phyloP scores from a whole-genome alignment of 768 basidiomycete genomes.

The Pholiota molesta region DNA sequence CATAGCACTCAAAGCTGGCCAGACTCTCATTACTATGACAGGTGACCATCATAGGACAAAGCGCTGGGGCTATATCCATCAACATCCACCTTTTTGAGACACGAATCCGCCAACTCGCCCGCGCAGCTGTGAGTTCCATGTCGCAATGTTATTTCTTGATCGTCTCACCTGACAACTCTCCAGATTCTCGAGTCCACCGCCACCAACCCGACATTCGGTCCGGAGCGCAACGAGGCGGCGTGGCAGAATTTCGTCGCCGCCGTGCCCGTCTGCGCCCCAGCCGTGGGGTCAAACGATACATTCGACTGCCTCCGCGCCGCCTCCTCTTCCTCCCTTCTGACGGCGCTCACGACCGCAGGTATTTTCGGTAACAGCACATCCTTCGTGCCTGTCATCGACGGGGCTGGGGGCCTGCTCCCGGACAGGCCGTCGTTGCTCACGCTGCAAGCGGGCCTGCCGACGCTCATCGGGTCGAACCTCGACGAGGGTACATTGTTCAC shows the following conservation, averaged over 20 bases:
- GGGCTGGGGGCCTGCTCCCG: slow-evolving; percentile 35
- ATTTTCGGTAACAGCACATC: neutral
- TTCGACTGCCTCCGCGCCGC: slow-evolving; percentile 33
- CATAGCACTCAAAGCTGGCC: neutral
- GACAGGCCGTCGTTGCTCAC: slow-evolving; percentile 37
- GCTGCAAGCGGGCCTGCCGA: slow-evolving; percentile 30
- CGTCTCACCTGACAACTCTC: too few species aligned
- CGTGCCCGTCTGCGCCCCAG: slow-evolving; percentile 30
- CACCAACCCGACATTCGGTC: slow-evolving; percentile 34
- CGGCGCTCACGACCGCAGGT: slow-evolving; percentile 10
- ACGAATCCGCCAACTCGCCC: slow-evolving; percentile 29
- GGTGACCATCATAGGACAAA: slow-evolving; percentile 56
- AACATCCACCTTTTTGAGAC: slow-evolving; percentile 37
- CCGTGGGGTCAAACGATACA: slow-evolving; percentile 24
- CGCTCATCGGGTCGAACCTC: slow-evolving; percentile 41
- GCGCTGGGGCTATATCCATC: slow-evolving; percentile 48
- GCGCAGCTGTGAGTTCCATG: slow-evolving; percentile 28
- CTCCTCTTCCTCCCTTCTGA: slow-evolving; percentile 4
- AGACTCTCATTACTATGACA: slow-evolving; percentile 10
- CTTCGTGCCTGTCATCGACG: slow-evolving; percentile 39
- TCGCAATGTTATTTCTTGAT: too few species aligned
- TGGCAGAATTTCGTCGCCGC: slow-evolving; percentile 39
- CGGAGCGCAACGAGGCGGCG: slow-evolving; percentile 27
- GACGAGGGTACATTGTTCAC: slow-evolving; percentile 38
- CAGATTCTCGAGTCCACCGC: slow-evolving; percentile 40